Base-by-base conservation (phyloP, 176 grass and related monocot genomes). In the Canna indica region DNA sequence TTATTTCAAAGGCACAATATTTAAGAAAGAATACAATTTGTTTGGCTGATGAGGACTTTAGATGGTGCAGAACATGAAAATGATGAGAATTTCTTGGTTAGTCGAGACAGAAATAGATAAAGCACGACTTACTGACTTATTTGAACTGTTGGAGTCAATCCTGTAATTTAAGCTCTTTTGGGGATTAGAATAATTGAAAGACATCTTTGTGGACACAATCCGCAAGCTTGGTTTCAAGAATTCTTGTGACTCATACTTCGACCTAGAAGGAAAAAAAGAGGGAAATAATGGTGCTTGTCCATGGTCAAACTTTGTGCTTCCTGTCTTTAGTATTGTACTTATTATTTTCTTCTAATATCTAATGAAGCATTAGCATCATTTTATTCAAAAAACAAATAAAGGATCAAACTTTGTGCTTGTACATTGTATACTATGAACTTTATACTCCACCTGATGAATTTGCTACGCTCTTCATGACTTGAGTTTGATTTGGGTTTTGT, bases 141-240 rank as follows among this genome's bases (percentile, higher is more conserved):
- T 80, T 80, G 92, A 84, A 74, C 68, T 44, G 70, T 80, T 84
- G 30, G 85, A 76, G 24, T 77, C 56, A 70, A 67, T 27, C 30
- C 75, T 74, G 77, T 62, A 85, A 79, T 59, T 69, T 27, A 68
- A 72, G 48, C 71, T 81, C 72, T 85, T 91, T 27, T 79, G 63
- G 66, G 88, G 81, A 64, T 82, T 81, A 39, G 65, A 82, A 57
- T 81, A 76, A 77, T 82, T 84, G 13, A 96, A 90, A 76, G 88
- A 91, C 76, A 81, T 68, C 64, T 67, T 96, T 64, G 83, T 88
- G 16, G 78, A 85, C 48, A 79, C 76, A 62, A 96, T 91, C 59
- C 93, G 93, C 79, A 96, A 84, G 47, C 93, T 96, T 81, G 93
- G 93, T 83, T 89, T 91, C 73, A 96, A 81, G 87, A 96, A 96